Base-by-base conservation (phyloP, 2,329 filamentous ascomycete species). In the Pestalotiopsis sp. region DNA sequence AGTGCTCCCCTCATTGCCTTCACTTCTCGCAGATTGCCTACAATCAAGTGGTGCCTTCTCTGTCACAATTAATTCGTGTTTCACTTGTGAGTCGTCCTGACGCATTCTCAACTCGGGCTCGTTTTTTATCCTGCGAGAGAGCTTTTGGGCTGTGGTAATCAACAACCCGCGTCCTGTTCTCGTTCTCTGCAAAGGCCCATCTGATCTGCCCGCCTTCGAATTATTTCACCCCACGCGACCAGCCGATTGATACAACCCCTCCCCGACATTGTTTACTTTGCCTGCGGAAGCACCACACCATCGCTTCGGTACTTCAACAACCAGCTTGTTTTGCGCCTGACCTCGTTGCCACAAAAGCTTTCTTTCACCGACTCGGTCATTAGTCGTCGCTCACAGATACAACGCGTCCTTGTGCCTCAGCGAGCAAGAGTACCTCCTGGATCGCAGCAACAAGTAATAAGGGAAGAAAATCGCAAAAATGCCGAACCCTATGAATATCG, bases 401-500 rank as follows among this genome's bases (percentile, higher is more conserved):
- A 52, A n/a, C 45, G 17, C 45, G 45, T n/a, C 45, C 45, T 52
- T 52, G 14, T 17, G 17, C 17, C 45, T n/a, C 17, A 25, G 25
- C 57, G 11, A 59, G 57, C 23, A 36, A 23, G 23, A 59, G 23
- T 23, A 59, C 17, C 25, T 27, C 11, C 17, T 52, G 17, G 20
- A 52, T n/a, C 45, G 45, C 45, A 20, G 45, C 45, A 9, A 52
- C 17, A 52, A 52, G 45, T n/a, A 52, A 20, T 20, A 13, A 36
- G 27, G 38, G n/a, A 36, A 39, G 31, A 62, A 36, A 25, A 25
- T 13, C 56, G 65, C 57, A 41, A 67, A 45, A 57, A 68, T 68
- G 67, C 61, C 61, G 13, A 76, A 75, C 74, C 73, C 75, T 27
- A 73, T 87, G 79, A 88, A 91, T 76, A 94, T 97, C 77, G 95